These are phyloP conservation scores for Helminthosporium solani DNA, from an alignment of 2,329 filamentous ascomycete genomes.

Conservation along the genomic window DNA sequence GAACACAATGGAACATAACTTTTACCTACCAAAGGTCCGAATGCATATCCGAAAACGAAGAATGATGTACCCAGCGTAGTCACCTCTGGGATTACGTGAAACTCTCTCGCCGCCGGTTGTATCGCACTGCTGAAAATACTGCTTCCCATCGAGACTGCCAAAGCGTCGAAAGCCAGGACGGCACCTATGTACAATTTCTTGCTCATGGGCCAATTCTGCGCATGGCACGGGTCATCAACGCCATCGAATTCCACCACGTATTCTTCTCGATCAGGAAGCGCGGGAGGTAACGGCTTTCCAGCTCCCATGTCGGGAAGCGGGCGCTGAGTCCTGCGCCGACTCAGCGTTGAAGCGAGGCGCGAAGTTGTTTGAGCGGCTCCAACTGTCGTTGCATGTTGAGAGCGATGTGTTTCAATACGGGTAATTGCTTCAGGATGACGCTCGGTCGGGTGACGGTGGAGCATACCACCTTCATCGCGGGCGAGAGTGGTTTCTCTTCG, in stretches of 20 bases:
- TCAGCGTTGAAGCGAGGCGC: conserved; percentile 46
- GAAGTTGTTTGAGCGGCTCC: conserved; percentile 49
- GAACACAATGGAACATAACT: not conserved
- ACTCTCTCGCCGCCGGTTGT: conserved; percentile 28
- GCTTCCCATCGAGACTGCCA: conserved; percentile 66
- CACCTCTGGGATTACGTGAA: conserved; percentile 30
- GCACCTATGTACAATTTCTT: conserved; percentile 72
- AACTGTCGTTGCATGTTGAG: conserved; percentile 71
- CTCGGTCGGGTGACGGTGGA: conserved; percentile 50
- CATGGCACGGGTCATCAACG: conserved; percentile 77
- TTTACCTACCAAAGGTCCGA: conserved; percentile 38
- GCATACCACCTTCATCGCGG: conserved; percentile 18
- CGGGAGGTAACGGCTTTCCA: conserved; percentile 72
- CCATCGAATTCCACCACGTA: conserved; percentile 85
- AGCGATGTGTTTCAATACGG: conserved; percentile 70
- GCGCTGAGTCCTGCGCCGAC: conserved; percentile 40
- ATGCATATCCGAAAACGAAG: conserved; percentile 41
- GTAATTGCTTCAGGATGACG: conserved; percentile 68
- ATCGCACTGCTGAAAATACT: conserved; percentile 47
- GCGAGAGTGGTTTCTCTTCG: conserved; percentile 24
- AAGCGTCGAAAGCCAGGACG: conserved; percentile 71
- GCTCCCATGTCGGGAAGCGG: conserved; percentile 69
- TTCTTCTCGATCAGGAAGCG: conserved; percentile 68
- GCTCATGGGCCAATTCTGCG: conserved; percentile 80
- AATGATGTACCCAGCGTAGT: conserved; percentile 37